Evolutionary conservation across 1,284 basidiomycete genomes (phyloP).

Genomic region (Sanguinoderma infundibulare): DNA sequence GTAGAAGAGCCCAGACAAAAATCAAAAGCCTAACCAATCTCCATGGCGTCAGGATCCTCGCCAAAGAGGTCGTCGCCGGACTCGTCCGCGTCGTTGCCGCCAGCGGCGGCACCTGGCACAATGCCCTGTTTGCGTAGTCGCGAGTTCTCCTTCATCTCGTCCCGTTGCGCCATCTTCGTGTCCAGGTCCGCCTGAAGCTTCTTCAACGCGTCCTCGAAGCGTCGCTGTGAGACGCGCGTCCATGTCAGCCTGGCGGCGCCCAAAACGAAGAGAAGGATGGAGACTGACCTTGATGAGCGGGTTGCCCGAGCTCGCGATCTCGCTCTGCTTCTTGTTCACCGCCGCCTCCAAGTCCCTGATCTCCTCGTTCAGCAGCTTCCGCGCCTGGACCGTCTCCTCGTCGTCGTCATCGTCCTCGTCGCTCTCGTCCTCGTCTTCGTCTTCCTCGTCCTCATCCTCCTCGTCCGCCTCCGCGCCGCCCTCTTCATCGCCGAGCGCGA

Average conservation of each 20-base stretch:
- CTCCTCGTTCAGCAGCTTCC: constrained; percentile 86
- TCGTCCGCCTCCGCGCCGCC: constrained; percentile 63
- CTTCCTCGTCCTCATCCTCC: constrained; percentile 70
- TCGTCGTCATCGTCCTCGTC: constrained; percentile 72
- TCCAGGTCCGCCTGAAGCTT: constrained; percentile 88
- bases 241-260: neutral
- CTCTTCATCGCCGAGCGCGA: constrained; percentile 61
- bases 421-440: constrained; percentile 70
- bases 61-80: constrained; percentile 64
- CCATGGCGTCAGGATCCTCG: constrained; percentile 49
- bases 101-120: constrained; percentile 45
- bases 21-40: constrained; percentile 40
- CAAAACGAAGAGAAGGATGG: no score
- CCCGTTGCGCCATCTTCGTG: constrained; percentile 81
- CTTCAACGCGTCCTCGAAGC: constrained; percentile 91
- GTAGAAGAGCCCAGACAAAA: neutral
- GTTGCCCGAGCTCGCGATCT: constrained; percentile 88
- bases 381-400: constrained; percentile 66
- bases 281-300: constrained; percentile 78
- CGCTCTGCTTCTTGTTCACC: constrained; percentile 84
- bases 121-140: constrained; percentile 69
- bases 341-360: constrained; percentile 89
- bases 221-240: constrained; percentile 59
- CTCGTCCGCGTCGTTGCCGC: constrained; percentile 46
- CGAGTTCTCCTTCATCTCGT: constrained; percentile 76